Evolutionary conservation across 2,329 filamentous ascomycete species (phyloP).

Genomic region (Volutella citrinella): DNA sequence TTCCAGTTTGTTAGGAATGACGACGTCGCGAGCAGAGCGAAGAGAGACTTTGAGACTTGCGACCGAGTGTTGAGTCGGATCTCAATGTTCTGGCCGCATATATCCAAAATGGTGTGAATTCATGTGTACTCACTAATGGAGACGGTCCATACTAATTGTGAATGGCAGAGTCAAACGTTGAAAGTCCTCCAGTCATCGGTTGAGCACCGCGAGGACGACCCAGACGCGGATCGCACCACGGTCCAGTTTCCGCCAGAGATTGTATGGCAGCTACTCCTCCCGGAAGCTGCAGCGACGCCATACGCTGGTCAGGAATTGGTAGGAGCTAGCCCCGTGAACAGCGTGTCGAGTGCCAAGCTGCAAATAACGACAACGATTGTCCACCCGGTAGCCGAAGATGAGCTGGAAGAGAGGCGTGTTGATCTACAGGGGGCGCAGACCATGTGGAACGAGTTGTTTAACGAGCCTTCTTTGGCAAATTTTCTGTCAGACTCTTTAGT

Average conservation of each 20-base stretch:
- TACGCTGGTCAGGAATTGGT: no score
- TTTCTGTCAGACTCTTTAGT: background rate
- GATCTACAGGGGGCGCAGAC: no score
- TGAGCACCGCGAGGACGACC: constrained; percentile 5
- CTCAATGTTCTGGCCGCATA: constrained; percentile 17
- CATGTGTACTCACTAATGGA: no score
- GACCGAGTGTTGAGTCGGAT: constrained; percentile 9
- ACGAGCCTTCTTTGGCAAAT: background rate
- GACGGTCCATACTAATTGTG: no score
- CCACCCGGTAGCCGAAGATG: constrained; percentile 14
- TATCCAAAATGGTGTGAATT: constrained; percentile 21
- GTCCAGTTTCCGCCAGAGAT: constrained; percentile 20
- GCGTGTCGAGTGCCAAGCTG: constrained; percentile 14
- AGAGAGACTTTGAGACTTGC: constrained; percentile 15
- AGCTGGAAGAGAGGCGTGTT: background rate
- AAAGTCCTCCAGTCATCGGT: constrained; percentile 10
- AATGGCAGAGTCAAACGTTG: background rate
- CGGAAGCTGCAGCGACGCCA: constrained; percentile 4
- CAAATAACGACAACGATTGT: constrained; percentile 21
- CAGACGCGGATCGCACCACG: constrained; percentile 1
- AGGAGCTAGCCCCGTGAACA: no score
- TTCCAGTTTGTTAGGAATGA: constrained; percentile 21
- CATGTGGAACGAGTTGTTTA: background rate
- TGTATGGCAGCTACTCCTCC: constrained; percentile 20
- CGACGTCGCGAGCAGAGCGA: constrained; percentile 15